Evolutionary conservation across 768 basidiomycete genomes (phyloP), one percentile per base, ranked within the genome.

Genomic region (Filobasidium floriforme): DNA sequence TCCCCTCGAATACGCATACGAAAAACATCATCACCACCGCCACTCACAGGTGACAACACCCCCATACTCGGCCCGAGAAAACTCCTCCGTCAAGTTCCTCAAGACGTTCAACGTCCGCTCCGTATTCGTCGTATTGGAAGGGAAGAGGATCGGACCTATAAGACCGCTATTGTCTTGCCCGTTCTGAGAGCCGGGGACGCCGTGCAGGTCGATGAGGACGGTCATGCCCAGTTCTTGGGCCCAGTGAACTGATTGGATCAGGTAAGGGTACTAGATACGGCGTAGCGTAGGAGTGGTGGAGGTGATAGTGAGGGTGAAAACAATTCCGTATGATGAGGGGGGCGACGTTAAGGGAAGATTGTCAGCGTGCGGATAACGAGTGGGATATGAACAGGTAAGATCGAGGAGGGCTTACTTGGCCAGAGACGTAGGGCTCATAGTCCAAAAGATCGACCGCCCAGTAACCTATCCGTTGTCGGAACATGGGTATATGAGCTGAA

Each of bases 221-320:
- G 73, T 70, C 4, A 77, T 66, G n/a, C 72, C 72, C 29, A 76
- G 74, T 51, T 75, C 77, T 10, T 63, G 75, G 2, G 77, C 77
- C 72, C 71, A 73, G 57, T 76, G 73, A 60, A 79, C 73, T 3
- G 77, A 73, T 57, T 73, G 67, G 18, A 76, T 73, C 26, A 79
- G 69, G 57, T 74, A 54, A 1, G 75, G 68, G 54, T 57, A 68
- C 68, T 49, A n/a, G 18, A 46, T 19, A n/a, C 12, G 28, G 41
- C 7, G 26, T 28, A 26, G 37, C n/a, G 18, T 11, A 60, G 7
- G 59, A 60, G 28, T 18, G 19, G 52, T n/a, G 26, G 22, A 24
- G 10, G 11, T n/a, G 52, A 11, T 9, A 28, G 22, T n/a, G 52
- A 24, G 52, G 12, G 52, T 12, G 10, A 54, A 54, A 19, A 15